These are phyloP conservation scores for Septoria petroselini DNA, from an alignment of 2,329 filamentous ascomycete genomes.

Conservation along the genomic window DNA sequence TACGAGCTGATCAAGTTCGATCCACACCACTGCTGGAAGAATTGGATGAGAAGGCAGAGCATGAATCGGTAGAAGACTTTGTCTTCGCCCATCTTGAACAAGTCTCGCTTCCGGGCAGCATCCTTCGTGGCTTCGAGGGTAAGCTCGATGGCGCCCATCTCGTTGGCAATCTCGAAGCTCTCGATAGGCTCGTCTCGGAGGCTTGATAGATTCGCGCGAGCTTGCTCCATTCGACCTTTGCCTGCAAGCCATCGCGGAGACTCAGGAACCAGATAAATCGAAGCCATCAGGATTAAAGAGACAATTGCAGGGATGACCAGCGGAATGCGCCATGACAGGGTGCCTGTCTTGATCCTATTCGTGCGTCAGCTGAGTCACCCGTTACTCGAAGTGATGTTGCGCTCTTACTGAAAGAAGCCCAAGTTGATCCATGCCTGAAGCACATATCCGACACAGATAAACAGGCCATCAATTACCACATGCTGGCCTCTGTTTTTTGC, in stretches of 20 bases:
- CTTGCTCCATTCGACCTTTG: slow-evolving; percentile 30
- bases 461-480: slow-evolving; percentile 46
- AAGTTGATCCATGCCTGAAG: slow-evolving; percentile 51
- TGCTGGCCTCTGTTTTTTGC: slow-evolving; percentile 42
- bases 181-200: slow-evolving; percentile 43
- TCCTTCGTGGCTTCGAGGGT: slow-evolving; percentile 46
- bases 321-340: slow-evolving; percentile 46
- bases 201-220: slow-evolving; percentile 37
- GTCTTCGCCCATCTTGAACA: slow-evolving; percentile 51
- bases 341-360: slow-evolving; percentile 39
- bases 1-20: slow-evolving; percentile 39
- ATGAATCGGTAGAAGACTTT: slow-evolving; percentile 51
- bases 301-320: slow-evolving; percentile 50
- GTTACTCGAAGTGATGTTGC: no score
- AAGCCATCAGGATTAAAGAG: slow-evolving; percentile 34
- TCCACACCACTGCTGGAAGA: slow-evolving; percentile 53
- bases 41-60: slow-evolving; percentile 51
- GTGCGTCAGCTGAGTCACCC: no score
- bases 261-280: slow-evolving; percentile 40
- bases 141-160: slow-evolving; percentile 50
- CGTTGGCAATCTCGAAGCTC: slow-evolving; percentile 41
- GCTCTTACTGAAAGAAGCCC: slow-evolving; percentile 43
- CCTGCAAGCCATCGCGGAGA: slow-evolving; percentile 42
- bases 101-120: slow-evolving; percentile 41
- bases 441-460: slow-evolving; percentile 47